These are phyloP conservation scores for Aspergillus sclerotioniger DNA, from an alignment of 495 filamentous ascomycete species.

Conservation along the genomic window DNA sequence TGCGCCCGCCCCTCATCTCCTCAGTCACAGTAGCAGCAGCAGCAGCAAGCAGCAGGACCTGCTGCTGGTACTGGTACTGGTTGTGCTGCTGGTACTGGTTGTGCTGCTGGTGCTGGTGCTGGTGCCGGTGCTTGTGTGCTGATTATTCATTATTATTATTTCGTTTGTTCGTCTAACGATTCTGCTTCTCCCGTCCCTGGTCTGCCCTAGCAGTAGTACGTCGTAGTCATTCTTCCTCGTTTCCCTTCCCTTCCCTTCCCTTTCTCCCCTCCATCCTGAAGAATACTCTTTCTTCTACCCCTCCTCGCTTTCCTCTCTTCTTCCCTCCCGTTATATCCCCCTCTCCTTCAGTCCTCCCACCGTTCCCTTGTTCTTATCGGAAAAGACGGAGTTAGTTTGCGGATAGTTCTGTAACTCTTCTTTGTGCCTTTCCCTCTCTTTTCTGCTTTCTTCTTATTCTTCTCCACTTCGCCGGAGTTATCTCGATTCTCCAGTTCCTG, in stretches of 20 bases:
- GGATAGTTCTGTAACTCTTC: slow-evolving; percentile 35
- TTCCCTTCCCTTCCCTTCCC: slow-evolving; percentile 23
- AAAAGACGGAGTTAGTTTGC: slow-evolving; percentile 46
- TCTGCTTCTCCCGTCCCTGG: slow-evolving; percentile 25
- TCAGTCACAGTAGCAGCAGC: slow-evolving; percentile 10
- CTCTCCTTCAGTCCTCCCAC: slow-evolving; percentile 26
- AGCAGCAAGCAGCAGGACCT: background rate
- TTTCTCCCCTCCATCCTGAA: slow-evolving; percentile 37
- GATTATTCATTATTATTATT: slow-evolving; percentile 16
- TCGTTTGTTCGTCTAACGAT: slow-evolving; percentile 25
- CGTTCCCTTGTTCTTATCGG: slow-evolving; percentile 41
- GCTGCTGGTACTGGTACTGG: background rate
- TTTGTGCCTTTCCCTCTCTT: slow-evolving; percentile 37
- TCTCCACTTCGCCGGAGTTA: slow-evolving; percentile 35
- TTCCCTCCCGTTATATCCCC: slow-evolving; percentile 13
- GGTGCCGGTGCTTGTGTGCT: slow-evolving; percentile 15
- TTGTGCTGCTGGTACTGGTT: slow-evolving; percentile 16
- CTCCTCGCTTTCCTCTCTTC: slow-evolving; percentile 41
- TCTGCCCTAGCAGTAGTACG: slow-evolving; percentile 25
- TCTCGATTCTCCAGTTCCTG: slow-evolving; percentile 30
- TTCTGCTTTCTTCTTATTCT: slow-evolving; percentile 35
- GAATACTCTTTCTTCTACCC: slow-evolving; percentile 38
- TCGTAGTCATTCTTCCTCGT: slow-evolving; percentile 23
- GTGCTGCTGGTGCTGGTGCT: slow-evolving; percentile 6
- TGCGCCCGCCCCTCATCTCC: slow-evolving; percentile 28